Evolutionary conservation across 176 grass and related monocot genomes (phyloP), one percentile per base, ranked within the genome.

Genomic region (Bothriochloa decipiens): DNA sequence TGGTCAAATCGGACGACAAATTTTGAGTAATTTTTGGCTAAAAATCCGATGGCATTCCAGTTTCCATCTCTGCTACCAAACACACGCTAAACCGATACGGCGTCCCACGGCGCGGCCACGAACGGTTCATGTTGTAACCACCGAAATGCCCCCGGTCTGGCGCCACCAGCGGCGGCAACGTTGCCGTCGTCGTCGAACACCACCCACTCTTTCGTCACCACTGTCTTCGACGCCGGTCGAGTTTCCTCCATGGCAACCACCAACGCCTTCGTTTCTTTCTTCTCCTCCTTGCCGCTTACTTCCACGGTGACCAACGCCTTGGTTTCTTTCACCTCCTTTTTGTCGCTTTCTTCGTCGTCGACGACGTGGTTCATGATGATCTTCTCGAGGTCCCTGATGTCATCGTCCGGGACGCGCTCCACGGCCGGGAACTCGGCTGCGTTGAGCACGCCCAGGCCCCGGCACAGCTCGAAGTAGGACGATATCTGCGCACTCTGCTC

Each of bases 381-480:
- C 87, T 73, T 87, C 83, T 98, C 93, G 75, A 98, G 85, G 15
- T 93, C 93, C 41, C 82, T 84, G 78, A 93, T 93, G 83, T 98
- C 93, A 27, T 87, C 85, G n/a, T 93, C 96, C 2, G 87, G 87
- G 43, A 98, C 89, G 55, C 85, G 81, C 88, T 94, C 92, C 25
- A 97, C 65, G 64, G 86, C 77, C 2, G 90, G 90, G 74, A 94
- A 90, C 83, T 94, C 81, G 70, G 86, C 25, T 22, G 95, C 90
- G 79, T 91, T 92, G 57, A 94, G 79, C 36, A 97, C 92, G 11
- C 92, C 86, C 0, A 97, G 88, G 29, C 45, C 33, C 17, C 88
- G 86, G 46, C 92, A 94, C 23, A 97, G 89, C 2, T 97, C 95
- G 69, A 97, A 92, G 84, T 94, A 97, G 1, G 90, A 79, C 8